Base-by-base conservation (phyloP, 1,139 yeast species). In the Nakaseomyces sp. region DNA sequence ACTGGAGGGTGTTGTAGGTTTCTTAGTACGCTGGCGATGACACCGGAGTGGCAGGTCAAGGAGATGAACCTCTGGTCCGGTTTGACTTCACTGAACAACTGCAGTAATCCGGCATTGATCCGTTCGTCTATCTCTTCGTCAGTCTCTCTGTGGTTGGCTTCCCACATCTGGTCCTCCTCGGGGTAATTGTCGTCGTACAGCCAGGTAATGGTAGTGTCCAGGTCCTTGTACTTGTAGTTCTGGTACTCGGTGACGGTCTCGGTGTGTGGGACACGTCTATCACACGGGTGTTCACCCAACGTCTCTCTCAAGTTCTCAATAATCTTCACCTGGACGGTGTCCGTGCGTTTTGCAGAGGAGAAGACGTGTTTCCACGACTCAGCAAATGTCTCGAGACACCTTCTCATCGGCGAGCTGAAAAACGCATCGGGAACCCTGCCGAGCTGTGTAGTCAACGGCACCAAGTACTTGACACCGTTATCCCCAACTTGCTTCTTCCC, bases 201-300 rank as follows among this genome's bases (percentile, higher is more conserved):
- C 55, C 74, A 71, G 3, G 69, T 68, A 45, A 67, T 61, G 17
- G 42, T 37, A n/a, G 47, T 48, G 7, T 54, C 56, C 2, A 49
- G 37, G n/a, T 31, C 19, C 16, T 51, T 19, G 24, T 37, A 37
- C 32, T 43, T 37, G 26, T 38, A 48, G 31, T 51, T 42, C 42
- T 54, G 57, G 37, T 56, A 57, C 33, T 56, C 56, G 2, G 37
- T 37, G 8, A 48, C 41, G 3, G 52, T 44, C n/a, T 38, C 44
- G 6, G 54, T 45, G 47, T 57, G 45, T 48, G 57, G 40, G 46
- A 58, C 53, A 43, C 91, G 64, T 57, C 74, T 71, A 59, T 83
- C 88, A 58, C 93, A 83, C 2, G 78, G 64, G 57, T 83, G 85
- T 13, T 66, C 67, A 1, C 91, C 91, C 22, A 79, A 70, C 0